These are phyloP conservation scores for Termitomyces bulborhizus DNA, from an alignment of 768 basidiomycete genomes.

Conservation along the genomic window DNA sequence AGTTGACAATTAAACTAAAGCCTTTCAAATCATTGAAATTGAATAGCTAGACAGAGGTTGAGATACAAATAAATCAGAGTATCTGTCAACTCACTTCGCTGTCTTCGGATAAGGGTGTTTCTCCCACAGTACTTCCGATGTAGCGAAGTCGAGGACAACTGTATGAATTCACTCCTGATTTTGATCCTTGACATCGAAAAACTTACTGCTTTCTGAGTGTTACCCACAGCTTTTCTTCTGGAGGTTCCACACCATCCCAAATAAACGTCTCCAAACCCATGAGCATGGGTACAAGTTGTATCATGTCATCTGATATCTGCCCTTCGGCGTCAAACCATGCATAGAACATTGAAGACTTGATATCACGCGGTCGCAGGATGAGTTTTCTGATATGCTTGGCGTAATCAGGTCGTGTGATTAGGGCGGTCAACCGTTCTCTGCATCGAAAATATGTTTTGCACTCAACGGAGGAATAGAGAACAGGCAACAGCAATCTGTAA, in stretches of 20 bases:
- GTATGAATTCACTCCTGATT: not conserved
- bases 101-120: constrained; percentile 8
- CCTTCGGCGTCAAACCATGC: constrained; percentile 11
- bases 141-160: constrained; percentile 18
- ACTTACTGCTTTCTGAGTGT: constrained; percentile 14
- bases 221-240: constrained; percentile 16
- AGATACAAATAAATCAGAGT: not conserved
- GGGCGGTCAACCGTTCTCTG: constrained; percentile 12
- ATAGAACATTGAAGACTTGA: constrained; percentile 3
- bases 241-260: constrained; percentile 20
- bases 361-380: constrained; percentile 16
- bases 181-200: not conserved
- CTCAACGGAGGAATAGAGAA: constrained; percentile 10
- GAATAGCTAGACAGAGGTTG: constrained; percentile 14
- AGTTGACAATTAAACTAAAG: constrained; percentile 16
- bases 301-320: constrained; percentile 8
- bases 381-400: constrained; percentile 14
- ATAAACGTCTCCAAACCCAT: constrained; percentile 15
- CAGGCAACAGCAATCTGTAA: constrained; percentile 7
- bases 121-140: constrained; percentile 18
- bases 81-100: constrained; percentile 14
- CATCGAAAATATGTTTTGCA: constrained; percentile 12
- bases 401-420: constrained; percentile 8
- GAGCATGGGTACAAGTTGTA: constrained; percentile 13
- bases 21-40: constrained; percentile 15